Base-by-base conservation (phyloP, 257 asterid species). In the Salvia miltiorrhiza region DNA sequence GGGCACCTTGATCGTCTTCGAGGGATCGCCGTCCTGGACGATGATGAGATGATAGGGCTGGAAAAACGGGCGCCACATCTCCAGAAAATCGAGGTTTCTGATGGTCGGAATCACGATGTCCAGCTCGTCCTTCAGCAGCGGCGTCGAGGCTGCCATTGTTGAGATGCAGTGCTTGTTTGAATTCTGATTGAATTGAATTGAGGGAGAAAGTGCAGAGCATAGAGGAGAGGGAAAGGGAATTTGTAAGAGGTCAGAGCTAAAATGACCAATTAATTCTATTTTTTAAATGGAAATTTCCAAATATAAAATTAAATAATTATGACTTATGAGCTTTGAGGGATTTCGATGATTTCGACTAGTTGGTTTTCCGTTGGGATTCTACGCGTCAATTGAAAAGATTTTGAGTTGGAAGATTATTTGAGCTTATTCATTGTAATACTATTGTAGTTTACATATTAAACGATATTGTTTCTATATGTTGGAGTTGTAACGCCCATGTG, bases 61-160 rank as follows among this genome's bases (percentile, higher is more conserved):
- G 74, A 82, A 82, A 35, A 82, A 82, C 1, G 82, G 82, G 4
- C 87, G 69, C 87, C 87, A 79, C 78, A 76, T 76, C 57, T 79
- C 84, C 28, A 76, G 7, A 47, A 82, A 82, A 76, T 82, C 87
- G 1, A 82, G 78, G 77, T 78, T 82, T 37, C 87, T 35, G 7
- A 82, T 79, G 2, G 84, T 82, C 40, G 84, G 84, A 17, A 82
- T 82, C 69, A 82, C 82, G 41, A 82, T 82, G 73, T 79, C 84
- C 1, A 82, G 45, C 70, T 82, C 82, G 10, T 82, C 78, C 33
- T 76, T 79, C 39, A 81, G 76, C 40, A 67, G 33, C 16, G 86
- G 77, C 1, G 79, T 69, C 65, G 79, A 53, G 39, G 56, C 71
- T 28, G 75, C 74, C 84, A 80, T 80, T 50, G 72, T 35, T 45